A percentile compares a stretch with the other conserved stretches of the same genome.
Evolutionary conservation across 768 basidiomycete genomes (phyloP).

Genomic region (Phanerodontia chrysosporium): DNA sequence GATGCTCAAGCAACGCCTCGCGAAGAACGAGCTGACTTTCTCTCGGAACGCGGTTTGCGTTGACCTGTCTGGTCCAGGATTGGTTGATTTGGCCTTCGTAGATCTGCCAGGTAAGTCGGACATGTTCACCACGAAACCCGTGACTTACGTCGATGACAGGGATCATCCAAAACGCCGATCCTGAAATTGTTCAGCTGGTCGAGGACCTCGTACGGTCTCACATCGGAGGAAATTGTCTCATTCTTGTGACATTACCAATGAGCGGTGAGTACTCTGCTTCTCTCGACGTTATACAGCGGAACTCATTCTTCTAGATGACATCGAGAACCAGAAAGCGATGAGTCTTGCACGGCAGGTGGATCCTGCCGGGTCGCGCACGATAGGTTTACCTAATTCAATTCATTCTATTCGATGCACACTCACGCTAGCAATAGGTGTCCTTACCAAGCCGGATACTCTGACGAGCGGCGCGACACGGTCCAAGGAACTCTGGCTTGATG

Average conservation of each 20-base stretch:
- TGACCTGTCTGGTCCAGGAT: conserved; percentile 21
- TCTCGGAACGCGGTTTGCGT: conserved; percentile 19
- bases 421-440: conserved; percentile 35
- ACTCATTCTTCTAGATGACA: conserved; percentile 53
- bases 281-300: no score
- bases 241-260: conserved; percentile 52
- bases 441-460: conserved; percentile 53
- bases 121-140: neutral
- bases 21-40: conserved; percentile 15
- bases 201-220: conserved; percentile 45
- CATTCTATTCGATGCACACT: neutral
- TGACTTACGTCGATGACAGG: conserved; percentile 23
- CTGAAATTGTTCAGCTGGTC: conserved; percentile 39
- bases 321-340: conserved; percentile 54
- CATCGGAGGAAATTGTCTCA: conserved; percentile 48
- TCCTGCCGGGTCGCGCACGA: conserved; percentile 43
- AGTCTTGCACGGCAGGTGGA: conserved; percentile 44
- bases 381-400: conserved; percentile 41
- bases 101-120: conserved; percentile 11
- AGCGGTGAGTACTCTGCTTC: conserved; percentile 32
- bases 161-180: conserved; percentile 46
- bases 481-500: conserved; percentile 38
- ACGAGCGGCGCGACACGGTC: conserved; percentile 31
- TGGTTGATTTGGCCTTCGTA: conserved; percentile 23
- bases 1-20: neutral